phyloP scores from a whole-genome alignment of 495 filamentous ascomycete species.

The Hyaloscypha bicolor region DNA sequence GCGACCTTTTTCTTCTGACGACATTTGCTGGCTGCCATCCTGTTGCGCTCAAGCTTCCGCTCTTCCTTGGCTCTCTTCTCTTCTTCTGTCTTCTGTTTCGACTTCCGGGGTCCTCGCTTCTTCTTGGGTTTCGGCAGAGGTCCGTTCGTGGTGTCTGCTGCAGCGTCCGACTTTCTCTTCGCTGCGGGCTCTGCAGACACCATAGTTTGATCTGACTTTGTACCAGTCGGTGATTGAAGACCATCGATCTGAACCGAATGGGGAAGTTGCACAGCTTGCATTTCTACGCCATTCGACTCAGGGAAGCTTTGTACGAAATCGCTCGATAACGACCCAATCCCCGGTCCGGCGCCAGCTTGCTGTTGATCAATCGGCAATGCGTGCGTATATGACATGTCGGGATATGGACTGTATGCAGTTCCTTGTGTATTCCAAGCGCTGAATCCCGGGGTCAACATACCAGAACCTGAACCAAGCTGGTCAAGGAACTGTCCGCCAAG shows the following conservation, averaged over 20 bases:
- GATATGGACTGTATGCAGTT: background rate
- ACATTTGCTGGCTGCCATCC: conserved; percentile 84
- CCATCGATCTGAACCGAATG: background rate
- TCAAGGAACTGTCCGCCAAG: background rate
- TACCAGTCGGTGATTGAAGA: background rate
- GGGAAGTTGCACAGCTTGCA: background rate
- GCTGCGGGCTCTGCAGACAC: background rate
- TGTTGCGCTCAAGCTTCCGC: conserved; percentile 76
- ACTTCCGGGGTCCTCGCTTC: conserved; percentile 14
- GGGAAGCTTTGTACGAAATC: background rate
- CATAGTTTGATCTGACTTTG: background rate
- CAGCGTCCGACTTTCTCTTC: background rate
- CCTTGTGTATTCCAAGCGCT: background rate
- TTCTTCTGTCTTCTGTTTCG: conserved; percentile 17
- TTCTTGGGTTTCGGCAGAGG: conserved; percentile 2
- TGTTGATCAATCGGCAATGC: background rate
- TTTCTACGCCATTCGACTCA: background rate
- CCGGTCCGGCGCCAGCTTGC: background rate
- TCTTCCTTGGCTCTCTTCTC: conserved; percentile 38
- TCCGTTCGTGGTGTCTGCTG: background rate
- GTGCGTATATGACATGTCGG: background rate
- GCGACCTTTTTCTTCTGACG: conserved; percentile 85
- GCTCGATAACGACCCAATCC: background rate
- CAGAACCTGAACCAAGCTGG: background rate
- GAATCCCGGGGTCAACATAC: background rate